Percentiles rank a stretch among this genome's conserved stretches.
These are phyloP conservation scores for Pythium utonaiense DNA, from an alignment of 352 stramenopile species.

Conservation along the genomic window DNA sequence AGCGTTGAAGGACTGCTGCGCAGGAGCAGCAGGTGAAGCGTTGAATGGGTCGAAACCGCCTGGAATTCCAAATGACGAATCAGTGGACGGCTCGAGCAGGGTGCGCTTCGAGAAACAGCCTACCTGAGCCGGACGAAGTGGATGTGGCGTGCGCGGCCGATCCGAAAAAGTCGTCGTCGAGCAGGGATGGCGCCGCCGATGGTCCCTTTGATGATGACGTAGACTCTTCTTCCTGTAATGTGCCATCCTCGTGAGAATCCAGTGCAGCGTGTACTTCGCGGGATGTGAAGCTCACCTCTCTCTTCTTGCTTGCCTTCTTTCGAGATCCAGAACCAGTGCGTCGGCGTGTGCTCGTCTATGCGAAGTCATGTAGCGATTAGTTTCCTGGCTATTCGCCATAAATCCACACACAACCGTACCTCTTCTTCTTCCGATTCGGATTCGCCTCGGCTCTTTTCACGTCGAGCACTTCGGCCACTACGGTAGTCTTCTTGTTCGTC, in stretches of 20 bases:
- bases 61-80: no score
- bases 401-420: slow-evolving; percentile 11
- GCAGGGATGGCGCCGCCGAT: slow-evolving; percentile 57
- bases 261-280: not conserved
- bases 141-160: slow-evolving; percentile 31
- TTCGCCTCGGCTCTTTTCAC: slow-evolving; percentile 46
- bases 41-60: slow-evolving; percentile 68
- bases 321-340: slow-evolving; percentile 41
- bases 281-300: slow-evolving; percentile 42
- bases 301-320: slow-evolving; percentile 73
- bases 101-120: not conserved
- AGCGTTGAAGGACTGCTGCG: slow-evolving; percentile 43
- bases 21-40: slow-evolving; percentile 30
- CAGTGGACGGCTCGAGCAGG: no score
- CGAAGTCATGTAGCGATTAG: not conserved
- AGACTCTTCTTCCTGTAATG: slow-evolving; percentile 32
- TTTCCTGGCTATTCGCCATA: slow-evolving; percentile 5
- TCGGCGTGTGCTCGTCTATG: slow-evolving; percentile 33
- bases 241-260: not conserved
- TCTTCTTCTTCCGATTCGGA: slow-evolving; percentile 76
- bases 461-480: slow-evolving; percentile 31
- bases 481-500: slow-evolving; percentile 58
- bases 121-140: slow-evolving; percentile 24
- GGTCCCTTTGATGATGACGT: slow-evolving; percentile 45
- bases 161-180: slow-evolving; percentile 79